Evolutionary conservation across 371 early-diverging fungal species (phyloP), one percentile per base, ranked within the genome.

Genomic region (Thermomucor indicae-seudaticae): DNA sequence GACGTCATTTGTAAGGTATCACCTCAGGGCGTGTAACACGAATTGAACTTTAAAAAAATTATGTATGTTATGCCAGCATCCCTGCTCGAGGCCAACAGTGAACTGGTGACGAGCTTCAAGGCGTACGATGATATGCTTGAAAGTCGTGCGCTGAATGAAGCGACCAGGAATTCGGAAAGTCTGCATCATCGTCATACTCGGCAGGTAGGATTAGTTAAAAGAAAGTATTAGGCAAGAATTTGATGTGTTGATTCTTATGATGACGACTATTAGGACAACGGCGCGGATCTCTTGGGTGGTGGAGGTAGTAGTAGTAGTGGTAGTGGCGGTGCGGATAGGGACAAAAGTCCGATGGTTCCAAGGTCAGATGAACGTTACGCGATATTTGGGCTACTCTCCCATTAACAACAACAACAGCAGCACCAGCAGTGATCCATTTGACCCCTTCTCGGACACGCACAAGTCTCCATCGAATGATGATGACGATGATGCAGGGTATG

Each of bases 41-140:
- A 23, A n/a, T n/a, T n/a, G n/a, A 51, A 43, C 44, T 27, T 51
- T 43, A 51, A 42, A 17, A 31, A 6, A 19, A n/a, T n/a, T n/a
- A n/a, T n/a, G n/a, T n/a, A n/a, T n/a, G n/a, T n/a, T n/a, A n/a
- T n/a, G n/a, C 30, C 55, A 74, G 75, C 75, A 22, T 51, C 61
- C 3, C 44, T 74, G 34, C 49, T 75, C 41, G 65, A 69, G 39
- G 67, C 72, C 27, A 75, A 75, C 42, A 65, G 64, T 35, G 75
- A 75, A 28, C 51, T 75, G 8, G 46, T 71, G 4, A 67, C 51
- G 16, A 58, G 59, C 28, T 75, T 75, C 54, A 75, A 72, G 34
- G 62, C 75, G 7, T 75, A 75, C 55, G 72, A 75, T 41, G 75
- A 75, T 47, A 72, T 72, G 75, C 35, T 75, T 43, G 75, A 75